Evolutionary conservation across 2,329 filamentous ascomycete species (phyloP), one percentile per base, ranked within the genome.

Genomic region (Fulvia fulva): DNA sequence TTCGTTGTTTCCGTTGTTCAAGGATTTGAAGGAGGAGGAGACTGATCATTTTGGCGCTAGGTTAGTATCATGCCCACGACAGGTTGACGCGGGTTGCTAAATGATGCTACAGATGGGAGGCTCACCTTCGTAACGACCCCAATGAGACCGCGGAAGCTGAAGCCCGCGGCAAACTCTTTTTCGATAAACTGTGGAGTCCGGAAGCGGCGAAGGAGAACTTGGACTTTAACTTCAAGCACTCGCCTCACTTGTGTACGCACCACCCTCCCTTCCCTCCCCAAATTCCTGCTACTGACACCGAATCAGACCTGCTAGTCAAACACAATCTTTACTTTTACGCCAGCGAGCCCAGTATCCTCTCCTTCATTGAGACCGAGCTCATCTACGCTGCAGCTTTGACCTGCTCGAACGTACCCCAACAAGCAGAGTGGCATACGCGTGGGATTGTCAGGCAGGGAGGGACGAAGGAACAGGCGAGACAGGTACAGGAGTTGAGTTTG

Each of bases 361-460:
- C 14, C 14, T 51, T 52, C 5, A 28, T 57, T 12, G 60, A 63
- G 52, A 60, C 60, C 11, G 53, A 56, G 16, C 51, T 63, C 37
- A 46, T 55, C 51, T 58, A 57, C 44, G 49, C 55, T 47, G 55
- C 57, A 4, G 57, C 60, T 2, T 52, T 63, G 22, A 56, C 50
- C 4, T 63, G 60, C 26, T 54, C 51, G n/a, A 56, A 58, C 22
- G 44, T 26, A 41, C 55, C 55, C 1, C 34, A 41, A 52, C 55
- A 60, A 28, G 60, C 60, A 0, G 55, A 53, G 47, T 63, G 57
- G 60, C 55, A 63, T 58, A 59, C 53, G 0, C 30, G 60, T n/a
- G 60, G 60, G 30, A 52, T 62, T 19, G 57, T 62, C 47, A 49
- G 57, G 34, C 57, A 62, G 19, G 60, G 60, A 7, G 60, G 54